A percentile compares a stretch with the other conserved stretches of the same genome.
Evolutionary conservation across 1,139 yeast species (phyloP).

Genomic region (Arxiozyma slooffiae): DNA sequence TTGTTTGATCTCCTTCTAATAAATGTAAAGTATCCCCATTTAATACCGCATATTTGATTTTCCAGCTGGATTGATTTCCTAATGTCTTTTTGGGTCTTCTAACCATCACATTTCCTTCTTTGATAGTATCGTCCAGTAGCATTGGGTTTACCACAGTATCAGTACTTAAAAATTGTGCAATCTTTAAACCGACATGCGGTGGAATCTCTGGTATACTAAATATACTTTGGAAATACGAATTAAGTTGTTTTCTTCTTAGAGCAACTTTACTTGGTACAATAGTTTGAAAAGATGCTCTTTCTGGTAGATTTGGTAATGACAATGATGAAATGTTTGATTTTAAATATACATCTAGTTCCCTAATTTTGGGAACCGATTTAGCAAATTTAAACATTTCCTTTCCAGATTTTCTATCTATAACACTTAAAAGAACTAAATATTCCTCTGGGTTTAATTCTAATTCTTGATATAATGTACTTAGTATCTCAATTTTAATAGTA

Average conservation of each 20-base stretch:
- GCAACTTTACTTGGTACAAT: slow-evolving; percentile 61
- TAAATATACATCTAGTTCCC: slow-evolving; percentile 47
- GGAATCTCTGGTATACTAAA: slow-evolving; percentile 57
- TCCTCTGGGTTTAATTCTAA: slow-evolving; percentile 40
- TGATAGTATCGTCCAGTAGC: slow-evolving; percentile 46
- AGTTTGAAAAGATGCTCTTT: slow-evolving; percentile 45
- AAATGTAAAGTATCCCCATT: slow-evolving; percentile 56
- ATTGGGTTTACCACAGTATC: slow-evolving; percentile 55
- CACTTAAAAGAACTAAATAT: slow-evolving; percentile 50
- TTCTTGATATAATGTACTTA: slow-evolving; percentile 45
- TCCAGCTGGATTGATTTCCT: slow-evolving; percentile 58
- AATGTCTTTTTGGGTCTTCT: slow-evolving; percentile 41
- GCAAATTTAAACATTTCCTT: slow-evolving; percentile 67
- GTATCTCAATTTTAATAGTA: slow-evolving; percentile 49
- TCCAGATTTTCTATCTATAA: slow-evolving; percentile 47
- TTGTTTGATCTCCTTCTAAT: slow-evolving; percentile 45
- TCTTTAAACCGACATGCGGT: slow-evolving; percentile 39
- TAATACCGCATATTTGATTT: slow-evolving; percentile 60
- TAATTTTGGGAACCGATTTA: slow-evolving; percentile 49
- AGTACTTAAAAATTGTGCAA: slow-evolving; percentile 59
- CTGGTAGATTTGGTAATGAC: slow-evolving; percentile 59
- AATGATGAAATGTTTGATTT: slow-evolving; percentile 45
- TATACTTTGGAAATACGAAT: slow-evolving; percentile 51
- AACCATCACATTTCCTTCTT: slow-evolving; percentile 62
- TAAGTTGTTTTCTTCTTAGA: slow-evolving; percentile 44